Percentiles rank a stretch among this genome's conserved stretches.
These are phyloP conservation scores for Mortierella sp. DNA, from an alignment of 371 early-diverging fungal genomes.

Conservation along the genomic window DNA sequence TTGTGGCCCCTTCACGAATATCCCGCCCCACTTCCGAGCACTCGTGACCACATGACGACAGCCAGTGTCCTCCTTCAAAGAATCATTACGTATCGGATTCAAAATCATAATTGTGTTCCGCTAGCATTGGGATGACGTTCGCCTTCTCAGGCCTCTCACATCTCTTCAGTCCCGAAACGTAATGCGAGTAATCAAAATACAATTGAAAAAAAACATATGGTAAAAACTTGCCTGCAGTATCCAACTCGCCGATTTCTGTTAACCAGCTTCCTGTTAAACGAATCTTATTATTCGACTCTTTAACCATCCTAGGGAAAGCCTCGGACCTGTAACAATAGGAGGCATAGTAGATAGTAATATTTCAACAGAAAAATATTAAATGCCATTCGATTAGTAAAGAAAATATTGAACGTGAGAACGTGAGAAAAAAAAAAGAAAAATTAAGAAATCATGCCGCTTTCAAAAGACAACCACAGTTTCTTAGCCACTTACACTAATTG, in stretches of 20 bases:
- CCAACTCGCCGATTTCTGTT: constrained; percentile 87
- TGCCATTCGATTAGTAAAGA: neutral
- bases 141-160: neutral
- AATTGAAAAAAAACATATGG: neutral
- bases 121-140: neutral
- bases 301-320: constrained; percentile 82
- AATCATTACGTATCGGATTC: neutral
- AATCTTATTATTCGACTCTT: constrained; percentile 77
- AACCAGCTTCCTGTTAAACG: constrained; percentile 92
- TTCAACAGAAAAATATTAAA: neutral
- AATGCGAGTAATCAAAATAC: neutral
- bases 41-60: constrained; percentile 4
- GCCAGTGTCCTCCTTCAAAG: neutral
- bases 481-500: constrained; percentile 66
- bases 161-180: neutral
- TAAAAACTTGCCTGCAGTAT: constrained; percentile 76
- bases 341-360: neutral
- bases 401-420: neutral
- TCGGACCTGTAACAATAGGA: constrained; percentile 59
- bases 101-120: neutral
- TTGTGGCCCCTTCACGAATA: constrained; percentile 1
- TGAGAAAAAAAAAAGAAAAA: constrained; percentile 12
- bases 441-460: neutral
- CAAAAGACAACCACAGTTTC: neutral
- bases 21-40: neutral